Base-by-base conservation (phyloP, 345 rosid genomes). In the Eucalyptus sp. region DNA sequence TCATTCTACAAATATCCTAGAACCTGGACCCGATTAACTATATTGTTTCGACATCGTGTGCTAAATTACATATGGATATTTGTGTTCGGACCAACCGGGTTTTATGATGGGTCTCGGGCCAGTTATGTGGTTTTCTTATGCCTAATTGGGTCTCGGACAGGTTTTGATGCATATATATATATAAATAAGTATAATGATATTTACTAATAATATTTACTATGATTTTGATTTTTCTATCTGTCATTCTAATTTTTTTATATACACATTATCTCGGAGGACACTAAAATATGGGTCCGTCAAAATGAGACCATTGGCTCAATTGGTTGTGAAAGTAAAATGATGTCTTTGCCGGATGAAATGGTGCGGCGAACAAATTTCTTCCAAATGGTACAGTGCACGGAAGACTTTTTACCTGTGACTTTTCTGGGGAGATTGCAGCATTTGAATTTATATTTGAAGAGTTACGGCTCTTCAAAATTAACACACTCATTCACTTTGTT, bases 361-460 rank as follows among this genome's bases (percentile, higher is more conserved):
- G 24, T 2, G 7, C 7, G 13, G 12, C 13, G 25, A 68, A 33
- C 80, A 18, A 33, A 16, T 68, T 68, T 33, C 22, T 68, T 37
- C 24, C 6, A 33, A 0, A 9, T 4, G 43, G 24, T 9, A 33
- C 7, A 9, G 1, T 8, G 44, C 17, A 17, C 1, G 13, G 80
- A 16, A 68, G 12, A 66, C 11, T 12, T 31, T 68, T 31, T 17
- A 68, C 80, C 20, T 5, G 1, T 33, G 44, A 17, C 37, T 9
- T 68, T 17, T 64, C 1, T 33, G 7, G 7, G 43, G 80, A 33
- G 43, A 68, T 33, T 18, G 80, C 24, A 20, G 20, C 80, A 16
- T 17, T 33, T 33, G 25, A 68, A 68, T 16, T 68, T 68, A 66
- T 33, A 33, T 68, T 33, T 68, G 22, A 68, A 68, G 24, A 68